Percentiles rank a stretch among this genome's conserved stretches.
Conservation (phyloP, 192 early-diverging fungal genomes). For the Thoreauomyces humboldtii region DNA sequence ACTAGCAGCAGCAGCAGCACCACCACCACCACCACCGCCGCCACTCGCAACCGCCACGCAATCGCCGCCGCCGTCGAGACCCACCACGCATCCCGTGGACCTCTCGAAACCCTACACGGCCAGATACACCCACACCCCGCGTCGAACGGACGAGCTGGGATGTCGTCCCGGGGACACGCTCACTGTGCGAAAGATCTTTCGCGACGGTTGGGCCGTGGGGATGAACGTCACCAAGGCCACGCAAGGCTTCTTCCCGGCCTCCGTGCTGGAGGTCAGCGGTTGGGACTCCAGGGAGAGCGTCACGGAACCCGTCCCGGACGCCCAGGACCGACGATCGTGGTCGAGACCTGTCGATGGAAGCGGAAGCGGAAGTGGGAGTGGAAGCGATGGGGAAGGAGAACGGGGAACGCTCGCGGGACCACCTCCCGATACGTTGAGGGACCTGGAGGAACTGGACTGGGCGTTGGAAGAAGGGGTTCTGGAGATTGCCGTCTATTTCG, state of each 20-base stretch:
- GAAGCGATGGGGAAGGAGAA: not conserved
- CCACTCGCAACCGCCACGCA: not conserved
- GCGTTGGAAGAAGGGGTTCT: not conserved
- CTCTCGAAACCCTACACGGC: constrained; percentile 23
- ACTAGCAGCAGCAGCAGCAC: not conserved
- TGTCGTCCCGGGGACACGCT: constrained; percentile 7
- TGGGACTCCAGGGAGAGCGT: no score
- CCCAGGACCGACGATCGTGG: not conserved
- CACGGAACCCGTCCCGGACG: not conserved
- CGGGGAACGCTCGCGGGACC: not conserved
- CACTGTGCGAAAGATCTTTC: constrained; percentile 18
- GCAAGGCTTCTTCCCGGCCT: constrained; percentile 13
- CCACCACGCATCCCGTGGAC: no score
- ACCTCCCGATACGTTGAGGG: not conserved
- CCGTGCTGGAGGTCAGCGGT: not conserved
- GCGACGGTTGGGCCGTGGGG: constrained; percentile 20
- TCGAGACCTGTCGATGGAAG: no score
- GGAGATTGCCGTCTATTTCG: constrained; percentile 11
- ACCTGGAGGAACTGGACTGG: constrained; percentile 20
- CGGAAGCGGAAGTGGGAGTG: not conserved
- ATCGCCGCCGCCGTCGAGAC: constrained; percentile 1
- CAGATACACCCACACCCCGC: constrained; percentile 10
- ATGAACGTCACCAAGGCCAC: constrained; percentile 1
- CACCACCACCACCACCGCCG: not conserved
- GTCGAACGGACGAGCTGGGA: constrained; percentile 8